phyloP scores from a whole-genome alignment of 139 green algal genomes.

The Chlamydomonas incerta region DNA sequence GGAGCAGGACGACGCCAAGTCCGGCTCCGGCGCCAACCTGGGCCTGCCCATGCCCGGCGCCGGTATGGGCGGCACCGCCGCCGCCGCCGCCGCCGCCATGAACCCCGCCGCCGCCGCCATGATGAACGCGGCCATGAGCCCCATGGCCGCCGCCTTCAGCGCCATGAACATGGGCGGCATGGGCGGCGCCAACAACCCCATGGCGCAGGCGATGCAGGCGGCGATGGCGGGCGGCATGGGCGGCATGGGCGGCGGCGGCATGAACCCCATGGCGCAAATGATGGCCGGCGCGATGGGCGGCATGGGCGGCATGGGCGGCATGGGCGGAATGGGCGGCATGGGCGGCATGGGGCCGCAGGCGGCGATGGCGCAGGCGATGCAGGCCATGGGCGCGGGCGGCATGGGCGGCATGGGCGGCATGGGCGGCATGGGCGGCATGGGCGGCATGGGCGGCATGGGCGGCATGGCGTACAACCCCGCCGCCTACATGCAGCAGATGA shows the following conservation, averaged over 20 bases:
- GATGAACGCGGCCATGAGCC: not conserved
- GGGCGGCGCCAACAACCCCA: conserved; percentile 11
- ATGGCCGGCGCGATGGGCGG: not conserved
- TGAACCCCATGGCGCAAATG: not conserved
- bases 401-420: no score
- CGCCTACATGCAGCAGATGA: conserved; percentile 2
- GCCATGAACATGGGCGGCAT: conserved; percentile 17
- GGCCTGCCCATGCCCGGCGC: not conserved
- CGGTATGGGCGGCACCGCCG: not conserved
- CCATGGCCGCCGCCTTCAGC: not conserved
- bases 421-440: not conserved
- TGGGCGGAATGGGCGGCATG: not conserved
- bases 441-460: no score
- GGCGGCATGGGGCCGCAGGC: not conserved
- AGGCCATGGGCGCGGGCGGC: not conserved
- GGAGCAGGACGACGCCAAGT: conserved; percentile 42
- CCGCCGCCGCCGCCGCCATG: not conserved
- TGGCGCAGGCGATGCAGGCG: conserved; percentile 13
- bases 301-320: not conserved
- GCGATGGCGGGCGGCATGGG: conserved; percentile 6
- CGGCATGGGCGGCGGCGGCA: not conserved
- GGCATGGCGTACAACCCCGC: no score
- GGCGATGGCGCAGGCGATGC: not conserved
- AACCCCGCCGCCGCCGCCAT: not conserved
- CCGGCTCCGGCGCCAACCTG: conserved; percentile 7